phyloP scores from a whole-genome alignment of 345 rosid genomes.

The Populus deltoides region DNA sequence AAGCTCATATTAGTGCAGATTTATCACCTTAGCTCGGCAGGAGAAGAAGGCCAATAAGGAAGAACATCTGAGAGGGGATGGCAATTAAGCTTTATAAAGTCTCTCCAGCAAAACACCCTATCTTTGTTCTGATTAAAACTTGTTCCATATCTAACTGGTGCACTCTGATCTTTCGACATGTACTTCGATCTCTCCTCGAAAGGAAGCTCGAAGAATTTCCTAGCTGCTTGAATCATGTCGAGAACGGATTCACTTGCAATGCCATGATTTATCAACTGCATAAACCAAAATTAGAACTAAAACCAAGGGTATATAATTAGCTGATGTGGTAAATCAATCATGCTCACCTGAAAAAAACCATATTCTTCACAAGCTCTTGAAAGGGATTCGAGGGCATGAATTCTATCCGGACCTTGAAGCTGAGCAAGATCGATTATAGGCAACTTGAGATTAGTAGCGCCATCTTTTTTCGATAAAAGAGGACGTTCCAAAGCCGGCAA shows the following conservation, averaged over 20 bases:
- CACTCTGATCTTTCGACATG: conserved; percentile 33
- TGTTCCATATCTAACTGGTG: conserved; percentile 40
- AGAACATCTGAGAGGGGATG: conserved; percentile 28
- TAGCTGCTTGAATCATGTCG: conserved; percentile 16
- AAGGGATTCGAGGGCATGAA: conserved; percentile 22
- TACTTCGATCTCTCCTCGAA: conserved; percentile 41
- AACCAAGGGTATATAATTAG: background rate
- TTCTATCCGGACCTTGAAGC: conserved; percentile 26
- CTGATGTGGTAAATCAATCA: background rate
- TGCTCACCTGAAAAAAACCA: conserved; percentile 40
- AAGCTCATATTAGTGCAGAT: background rate
- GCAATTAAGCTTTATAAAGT: conserved; percentile 43
- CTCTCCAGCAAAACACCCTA: conserved; percentile 41
- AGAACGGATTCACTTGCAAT: conserved; percentile 16
- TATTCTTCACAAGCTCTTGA: conserved; percentile 36
- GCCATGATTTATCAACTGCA: conserved; percentile 40
- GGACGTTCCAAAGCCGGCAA: conserved; percentile 35
- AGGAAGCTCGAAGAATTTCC: conserved; percentile 35
- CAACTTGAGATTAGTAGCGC: conserved; percentile 3
- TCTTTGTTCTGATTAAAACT: conserved; percentile 42
- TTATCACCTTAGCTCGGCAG: conserved; percentile 27
- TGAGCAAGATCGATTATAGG: conserved; percentile 37
- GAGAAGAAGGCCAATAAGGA: conserved; percentile 42
- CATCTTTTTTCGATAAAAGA: background rate
- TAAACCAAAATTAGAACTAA: background rate